Evolutionary conservation across 257 asterid species (phyloP), one percentile per base, ranked within the genome.

Genomic region (Ehretia macrophylla): DNA sequence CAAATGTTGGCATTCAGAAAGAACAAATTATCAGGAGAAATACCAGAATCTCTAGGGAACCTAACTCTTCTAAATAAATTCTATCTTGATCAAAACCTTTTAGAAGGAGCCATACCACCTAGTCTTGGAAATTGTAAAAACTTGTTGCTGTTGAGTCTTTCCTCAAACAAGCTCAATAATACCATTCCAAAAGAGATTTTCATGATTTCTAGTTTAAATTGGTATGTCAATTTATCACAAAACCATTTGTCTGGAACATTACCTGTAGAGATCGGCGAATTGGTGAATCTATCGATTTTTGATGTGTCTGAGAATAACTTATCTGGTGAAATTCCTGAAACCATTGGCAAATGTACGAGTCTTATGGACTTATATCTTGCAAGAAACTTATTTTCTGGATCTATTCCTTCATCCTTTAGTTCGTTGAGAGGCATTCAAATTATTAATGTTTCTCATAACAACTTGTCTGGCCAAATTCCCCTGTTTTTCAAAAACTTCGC

Each of bases 371-470:
- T 76, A 14, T 32, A 32, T 23, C 50, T 73, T 13, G 14, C 50
- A 17, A 17, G 35, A n/a, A 68, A 68, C 59, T 21, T 17, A 8
- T 38, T 73, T 49, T 17, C 59, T 0, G 75, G 72, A 19, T 19
- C 64, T 17, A 60, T 73, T 37, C 68, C 75, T 18, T 5, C 11
- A 0, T 59, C 62, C 11, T 20, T 76, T 44, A 64, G 70, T 55
- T 56, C 68, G 48, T 48, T 73, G 57, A 68, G 37, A 58, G 71
- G 76, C 11, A 4, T 74, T 0, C 56, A 52, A 55, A 38, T 45
- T 1, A 14, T 71, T 46, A 74, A 75, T 64, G 69, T 75, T 19
- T 75, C 77, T 23, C 47, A 19, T 1, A 75, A 75, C 51, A 54
- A 67, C 11, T 48, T 70, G 14, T 55, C 74, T 6, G 73, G 68